Evolutionary conservation across 2,329 filamentous ascomycete species (phyloP).

Genomic region (Clonostachys rhizophaga): DNA sequence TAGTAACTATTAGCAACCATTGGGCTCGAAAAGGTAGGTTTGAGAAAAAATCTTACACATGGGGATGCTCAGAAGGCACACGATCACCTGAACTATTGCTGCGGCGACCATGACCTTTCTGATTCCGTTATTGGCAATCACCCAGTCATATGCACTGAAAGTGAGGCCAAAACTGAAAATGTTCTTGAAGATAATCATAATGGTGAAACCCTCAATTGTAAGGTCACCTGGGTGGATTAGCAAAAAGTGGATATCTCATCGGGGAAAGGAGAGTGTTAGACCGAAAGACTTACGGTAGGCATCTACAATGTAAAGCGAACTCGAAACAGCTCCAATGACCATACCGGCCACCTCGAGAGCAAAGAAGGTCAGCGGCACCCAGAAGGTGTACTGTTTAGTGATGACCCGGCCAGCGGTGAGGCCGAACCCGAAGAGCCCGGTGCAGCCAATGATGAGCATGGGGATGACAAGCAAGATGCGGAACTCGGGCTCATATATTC

Average conservation of each 20-base stretch:
- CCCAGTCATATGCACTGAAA: slow-evolving; percentile 80
- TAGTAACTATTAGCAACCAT: slow-evolving; percentile 3
- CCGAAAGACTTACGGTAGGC: slow-evolving; percentile 66
- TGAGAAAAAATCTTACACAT: slow-evolving; percentile 61
- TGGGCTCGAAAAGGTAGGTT: background rate
- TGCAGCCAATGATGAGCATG: slow-evolving; percentile 71
- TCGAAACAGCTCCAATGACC: slow-evolving; percentile 85
- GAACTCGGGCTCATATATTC: slow-evolving; percentile 90
- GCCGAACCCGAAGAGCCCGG: slow-evolving; percentile 82
- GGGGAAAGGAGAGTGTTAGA: background rate
- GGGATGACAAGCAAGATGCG: slow-evolving; percentile 78
- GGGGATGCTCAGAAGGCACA: slow-evolving; percentile 72
- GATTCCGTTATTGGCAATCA: slow-evolving; percentile 57
- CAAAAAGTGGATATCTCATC: background rate
- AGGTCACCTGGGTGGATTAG: slow-evolving; percentile 55
- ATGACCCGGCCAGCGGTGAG: slow-evolving; percentile 61
- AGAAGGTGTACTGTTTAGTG: slow-evolving; percentile 57
- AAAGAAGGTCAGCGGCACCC: slow-evolving; percentile 77
- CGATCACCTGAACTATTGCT: slow-evolving; percentile 69
- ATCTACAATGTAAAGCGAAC: slow-evolving; percentile 85
- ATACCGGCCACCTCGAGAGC: slow-evolving; percentile 81
- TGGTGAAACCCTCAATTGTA: slow-evolving; percentile 83
- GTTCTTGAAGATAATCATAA: slow-evolving; percentile 91
- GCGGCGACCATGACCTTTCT: slow-evolving; percentile 63
- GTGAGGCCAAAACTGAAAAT: slow-evolving; percentile 86